Evolutionary conservation across 257 asterid genomes (phyloP), one percentile per base, ranked within the genome.

Genomic region (Gardenia jasminoides): DNA sequence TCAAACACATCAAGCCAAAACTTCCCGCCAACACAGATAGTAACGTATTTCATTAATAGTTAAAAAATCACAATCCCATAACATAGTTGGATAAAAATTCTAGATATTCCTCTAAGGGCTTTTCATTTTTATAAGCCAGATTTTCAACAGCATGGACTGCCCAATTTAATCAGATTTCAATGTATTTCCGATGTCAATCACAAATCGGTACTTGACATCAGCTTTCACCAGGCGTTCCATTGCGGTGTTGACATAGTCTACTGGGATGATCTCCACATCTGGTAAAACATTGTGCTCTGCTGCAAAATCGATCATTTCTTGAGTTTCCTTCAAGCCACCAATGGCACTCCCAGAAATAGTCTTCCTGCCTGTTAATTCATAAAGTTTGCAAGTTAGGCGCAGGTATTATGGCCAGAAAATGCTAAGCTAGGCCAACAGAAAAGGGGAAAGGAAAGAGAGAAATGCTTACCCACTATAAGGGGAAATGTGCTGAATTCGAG

Each of bases 401-500:
- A 72, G 1, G 24, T 50, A 10, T 0, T 59, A 56, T 20, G 22
- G 20, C 26, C 12, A 5, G 64, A 56, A 8, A 5, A 17, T 20
- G 8, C 0, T 1, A 58, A 1, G 1, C 64, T 1, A 58, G 9
- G 1, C 64, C 11, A 20, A 19, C 3, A 7, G 58, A 78, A 0
- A 36, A 5, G 41, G 41, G 41, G 4, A 36, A 36, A 36, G 4
- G 4, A 36, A 36, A 36, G 12, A 8, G 17, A 31, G 30, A 15
- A 6, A 39, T 41, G 41, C 24, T 7, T 69, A 87, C 92, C 94
- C 13, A 5, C 2, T 62, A 88, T 69, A 64, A 90, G 30, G 39
- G 91, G 83, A 12, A 82, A 85, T 33, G 62, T 85, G 0, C 87
- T 85, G 28, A 90, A 72, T 75, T 88, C 89, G 7, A 84, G 82